A percentile compares a stretch with the other conserved stretches of the same genome.
phyloP scores from a whole-genome alignment of 148 eudicot genomes.

The Nyssa sinensis region DNA sequence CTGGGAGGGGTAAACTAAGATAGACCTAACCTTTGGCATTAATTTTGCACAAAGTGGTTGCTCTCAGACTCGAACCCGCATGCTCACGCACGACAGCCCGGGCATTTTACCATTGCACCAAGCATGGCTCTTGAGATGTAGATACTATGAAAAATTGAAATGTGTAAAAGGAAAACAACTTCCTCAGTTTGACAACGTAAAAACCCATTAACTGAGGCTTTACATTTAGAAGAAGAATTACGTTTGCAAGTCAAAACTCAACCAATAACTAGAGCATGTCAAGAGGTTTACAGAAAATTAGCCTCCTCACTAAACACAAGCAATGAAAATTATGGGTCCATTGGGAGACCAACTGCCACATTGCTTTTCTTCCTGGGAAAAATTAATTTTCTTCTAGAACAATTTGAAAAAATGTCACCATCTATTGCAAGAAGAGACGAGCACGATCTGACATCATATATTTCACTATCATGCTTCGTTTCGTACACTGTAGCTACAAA shows the following conservation, averaged over 20 bases:
- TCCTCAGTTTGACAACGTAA: not conserved
- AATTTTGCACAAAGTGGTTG: too few species aligned
- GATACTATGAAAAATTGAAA: not conserved
- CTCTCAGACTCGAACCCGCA: too few species aligned
- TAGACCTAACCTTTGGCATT: too few species aligned
- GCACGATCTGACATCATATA: not conserved
- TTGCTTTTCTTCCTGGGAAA: not conserved
- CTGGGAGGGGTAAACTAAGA: too few species aligned
- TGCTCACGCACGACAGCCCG: too few species aligned
- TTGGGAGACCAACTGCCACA: not conserved
- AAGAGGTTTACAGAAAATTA: not conserved
- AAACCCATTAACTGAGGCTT: not conserved
- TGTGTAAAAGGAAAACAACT: not conserved
- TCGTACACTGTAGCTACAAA: not conserved
- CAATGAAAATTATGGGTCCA: not conserved
- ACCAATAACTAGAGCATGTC: not conserved
- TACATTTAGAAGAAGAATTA: not conserved
- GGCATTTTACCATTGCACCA: too few species aligned
- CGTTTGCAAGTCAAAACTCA: not conserved
- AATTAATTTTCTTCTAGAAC: not conserved
- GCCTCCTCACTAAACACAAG: not conserved
- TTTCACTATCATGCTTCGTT: not conserved
- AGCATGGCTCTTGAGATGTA: too few species aligned
- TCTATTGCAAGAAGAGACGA: not conserved
- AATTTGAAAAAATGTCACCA: not conserved